Evolutionary conservation across 164 flowering plant species (phyloP), one percentile per base, ranked within the genome.

Genomic region (Warburgia ugandensis): DNA sequence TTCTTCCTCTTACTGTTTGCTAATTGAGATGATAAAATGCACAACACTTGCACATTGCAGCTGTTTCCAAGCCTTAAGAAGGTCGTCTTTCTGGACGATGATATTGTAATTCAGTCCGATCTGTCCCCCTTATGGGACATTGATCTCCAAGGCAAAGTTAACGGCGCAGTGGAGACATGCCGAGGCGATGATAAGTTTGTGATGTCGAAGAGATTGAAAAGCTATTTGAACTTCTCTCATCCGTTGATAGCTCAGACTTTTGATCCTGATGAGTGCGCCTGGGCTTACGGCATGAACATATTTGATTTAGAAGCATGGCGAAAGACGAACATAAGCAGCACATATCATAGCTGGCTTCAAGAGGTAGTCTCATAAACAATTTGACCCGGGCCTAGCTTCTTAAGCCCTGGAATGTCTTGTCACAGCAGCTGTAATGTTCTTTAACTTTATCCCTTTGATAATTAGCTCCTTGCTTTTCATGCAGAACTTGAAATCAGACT

Each of bases 221-320:
- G 78, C 79, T 94, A 94, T 48, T 57, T 94, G 63, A 94, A 94
- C 77, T 94, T 94, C 58, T 86, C 97, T 5, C 94, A 94, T 59
- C 97, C 95, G 3, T 26, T 89, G 58, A 81, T 94, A 56, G 49
- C 76, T 3, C 48, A 70, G 21, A 80, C 64, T 43, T 94, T 94
- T 10, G 62, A 88, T 59, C 90, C 96, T 1, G 54, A 78, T 26
- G 84, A 86, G 67, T 94, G 99, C 61, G 99, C 96, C 2, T 94
- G 99, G 99, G 99, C 99, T 19, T 94, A 94, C 56, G 99, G 97
- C 26, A 89, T 94, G 97, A 94, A 92, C 60, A 72, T 92, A 26
- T 88, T 92, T 37, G 95, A 92, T 63, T 71, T 92, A 0, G 75
- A 77, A 22, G 95, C 86, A 30, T 92, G 99, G 99, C 77, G 95